Evolutionary conservation across 2,329 filamentous ascomycete genomes (phyloP).

Genomic region (Didymosphaeria variabile): DNA sequence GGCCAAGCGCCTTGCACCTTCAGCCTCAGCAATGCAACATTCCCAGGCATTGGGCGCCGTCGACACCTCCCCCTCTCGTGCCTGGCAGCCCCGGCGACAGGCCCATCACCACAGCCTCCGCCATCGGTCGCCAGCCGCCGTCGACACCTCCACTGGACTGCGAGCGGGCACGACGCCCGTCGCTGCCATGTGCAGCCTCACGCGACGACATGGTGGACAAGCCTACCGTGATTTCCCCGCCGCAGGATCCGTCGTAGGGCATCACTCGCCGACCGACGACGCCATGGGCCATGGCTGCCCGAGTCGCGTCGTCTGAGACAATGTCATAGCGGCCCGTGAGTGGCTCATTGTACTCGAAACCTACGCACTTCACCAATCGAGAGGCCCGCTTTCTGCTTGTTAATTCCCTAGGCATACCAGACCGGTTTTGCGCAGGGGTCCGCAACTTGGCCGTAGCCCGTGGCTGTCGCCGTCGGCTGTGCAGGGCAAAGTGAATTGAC

Average conservation of each 20-base stretch:
- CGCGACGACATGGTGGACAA: background rate
- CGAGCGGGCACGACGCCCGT: background rate
- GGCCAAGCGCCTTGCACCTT: constrained; percentile 21
- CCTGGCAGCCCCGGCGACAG: constrained; percentile 24
- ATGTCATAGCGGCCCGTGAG: constrained; percentile 14
- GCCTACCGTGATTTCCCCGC: constrained; percentile 4
- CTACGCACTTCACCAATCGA: constrained; percentile 22
- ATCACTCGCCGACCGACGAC: constrained; percentile 6
- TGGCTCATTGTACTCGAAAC: constrained; percentile 18
- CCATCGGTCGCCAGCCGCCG: background rate
- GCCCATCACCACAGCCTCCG: constrained; percentile 9
- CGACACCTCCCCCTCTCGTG: constrained; percentile 28
- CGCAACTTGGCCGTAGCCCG: constrained; percentile 22
- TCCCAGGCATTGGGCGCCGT: constrained; percentile 36
- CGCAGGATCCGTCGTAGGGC: constrained; percentile 12
- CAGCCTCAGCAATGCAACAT: constrained; percentile 22
- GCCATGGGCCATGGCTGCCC: constrained; percentile 17
- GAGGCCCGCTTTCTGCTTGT: constrained; percentile 5
- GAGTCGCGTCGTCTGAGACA: constrained; percentile 22
- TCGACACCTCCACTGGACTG: background rate
- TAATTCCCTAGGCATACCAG: constrained; percentile 34
- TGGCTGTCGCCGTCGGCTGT: constrained; percentile 43
- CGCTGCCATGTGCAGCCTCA: background rate
- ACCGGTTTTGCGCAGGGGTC: constrained; percentile 34
- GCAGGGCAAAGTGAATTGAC: constrained; percentile 35